Percentiles rank a stretch among this genome's conserved stretches.
Evolutionary conservation across 1,284 basidiomycete species (phyloP).

Genomic region (Tilletia horrida): DNA sequence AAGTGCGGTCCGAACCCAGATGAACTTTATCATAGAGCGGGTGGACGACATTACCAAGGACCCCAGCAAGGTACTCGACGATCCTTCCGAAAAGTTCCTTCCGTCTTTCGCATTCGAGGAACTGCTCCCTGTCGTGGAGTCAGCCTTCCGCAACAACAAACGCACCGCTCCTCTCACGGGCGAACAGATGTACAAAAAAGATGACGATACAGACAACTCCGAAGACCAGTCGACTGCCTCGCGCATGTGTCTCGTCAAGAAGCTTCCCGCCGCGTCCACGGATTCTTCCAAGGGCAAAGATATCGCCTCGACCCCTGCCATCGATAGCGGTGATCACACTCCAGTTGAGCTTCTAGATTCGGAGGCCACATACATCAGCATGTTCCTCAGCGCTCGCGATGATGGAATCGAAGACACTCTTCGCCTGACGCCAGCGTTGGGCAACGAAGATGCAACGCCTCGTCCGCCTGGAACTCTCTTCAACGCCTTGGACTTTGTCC

Average conservation of each 20-base stretch:
- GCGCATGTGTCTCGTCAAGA: slow-evolving; percentile 15
- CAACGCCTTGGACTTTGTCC: slow-evolving; percentile 17
- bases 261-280: not conserved
- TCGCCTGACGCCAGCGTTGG: slow-evolving; percentile 14
- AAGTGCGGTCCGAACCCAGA: slow-evolving; percentile 1
- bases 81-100: slow-evolving; percentile 10
- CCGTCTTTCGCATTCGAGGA: slow-evolving; percentile 15
- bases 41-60: slow-evolving; percentile 14
- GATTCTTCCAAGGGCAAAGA: not conserved
- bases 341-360: not conserved
- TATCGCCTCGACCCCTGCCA: not conserved
- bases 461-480: slow-evolving; percentile 1
- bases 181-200: slow-evolving; percentile 7
- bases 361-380: not conserved
- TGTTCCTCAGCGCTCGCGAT: slow-evolving; percentile 15
- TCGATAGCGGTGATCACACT: not conserved
- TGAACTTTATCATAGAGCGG: slow-evolving; percentile 19
- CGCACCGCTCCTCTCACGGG: slow-evolving; percentile 17
- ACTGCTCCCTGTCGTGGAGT: slow-evolving; percentile 11
- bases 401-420: slow-evolving; percentile 12
- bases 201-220: not conserved
- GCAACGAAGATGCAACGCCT: not conserved
- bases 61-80: not conserved
- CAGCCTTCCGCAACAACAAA: slow-evolving; percentile 11
- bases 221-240: no score